Evolutionary conservation across 768 basidiomycete species (phyloP).

Genomic region (Russula emetica): DNA sequence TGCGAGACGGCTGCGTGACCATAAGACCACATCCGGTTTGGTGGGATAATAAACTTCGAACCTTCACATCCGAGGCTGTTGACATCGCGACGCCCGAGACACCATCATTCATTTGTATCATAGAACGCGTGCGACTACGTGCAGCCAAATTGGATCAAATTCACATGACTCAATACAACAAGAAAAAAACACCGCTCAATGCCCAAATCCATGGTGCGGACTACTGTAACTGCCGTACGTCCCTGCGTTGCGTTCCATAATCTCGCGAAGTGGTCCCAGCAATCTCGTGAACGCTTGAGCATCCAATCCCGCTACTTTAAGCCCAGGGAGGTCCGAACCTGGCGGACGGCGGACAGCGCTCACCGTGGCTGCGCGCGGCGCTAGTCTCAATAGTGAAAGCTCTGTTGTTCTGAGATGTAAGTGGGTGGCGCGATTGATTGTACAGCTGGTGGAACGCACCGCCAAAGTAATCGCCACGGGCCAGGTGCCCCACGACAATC

Average conservation of each 20-base stretch:
- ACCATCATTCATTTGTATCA: too few relatives aligned
- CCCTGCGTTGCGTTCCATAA: slow-evolving; percentile 86
- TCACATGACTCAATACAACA: slow-evolving; percentile 11
- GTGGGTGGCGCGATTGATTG: neutral
- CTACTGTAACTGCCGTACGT: slow-evolving; percentile 44
- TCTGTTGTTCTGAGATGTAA: slow-evolving; percentile 50
- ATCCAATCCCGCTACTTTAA: slow-evolving; percentile 92
- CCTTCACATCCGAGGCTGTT: neutral
- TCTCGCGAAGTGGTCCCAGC: slow-evolving; percentile 86
- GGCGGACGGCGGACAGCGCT: slow-evolving; percentile 61
- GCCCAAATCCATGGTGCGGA: slow-evolving; percentile 18
- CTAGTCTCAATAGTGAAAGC: slow-evolving; percentile 80
- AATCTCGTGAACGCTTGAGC: slow-evolving; percentile 91
- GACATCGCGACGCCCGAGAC: slow-evolving; percentile 24
- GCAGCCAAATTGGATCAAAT: neutral
- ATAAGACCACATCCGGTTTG: too few relatives aligned
- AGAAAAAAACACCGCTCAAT: slow-evolving; percentile 1
- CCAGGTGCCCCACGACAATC: slow-evolving; percentile 67
- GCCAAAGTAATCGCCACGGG: slow-evolving; percentile 97
- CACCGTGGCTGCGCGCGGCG: slow-evolving; percentile 95
- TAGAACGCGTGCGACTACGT: neutral
- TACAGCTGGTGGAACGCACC: slow-evolving; percentile 48
- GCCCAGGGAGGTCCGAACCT: slow-evolving; percentile 47
- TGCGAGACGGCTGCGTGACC: too few relatives aligned
- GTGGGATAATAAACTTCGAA: too few relatives aligned